Evolutionary conservation across 108 stramenopile species (phyloP).

Genomic region (Nannochloropsis salina): DNA sequence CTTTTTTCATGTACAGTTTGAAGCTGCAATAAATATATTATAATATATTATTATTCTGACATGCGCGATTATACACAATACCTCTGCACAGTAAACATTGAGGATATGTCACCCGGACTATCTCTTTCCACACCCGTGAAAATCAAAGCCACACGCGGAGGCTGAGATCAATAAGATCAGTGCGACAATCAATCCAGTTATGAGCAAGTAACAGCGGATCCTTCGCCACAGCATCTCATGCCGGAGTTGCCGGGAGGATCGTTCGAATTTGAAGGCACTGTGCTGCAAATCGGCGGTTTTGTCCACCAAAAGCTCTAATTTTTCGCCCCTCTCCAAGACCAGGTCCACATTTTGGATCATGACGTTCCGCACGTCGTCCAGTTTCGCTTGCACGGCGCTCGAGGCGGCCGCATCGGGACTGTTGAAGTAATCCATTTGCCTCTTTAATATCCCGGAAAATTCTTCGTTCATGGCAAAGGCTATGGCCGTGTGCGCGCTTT

Average conservation of each 20-base stretch:
- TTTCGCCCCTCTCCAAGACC: constrained; percentile 79
- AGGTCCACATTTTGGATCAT: constrained; percentile 90
- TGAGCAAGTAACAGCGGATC: constrained; percentile 59
- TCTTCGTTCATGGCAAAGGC: constrained; percentile 89
- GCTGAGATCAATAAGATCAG: constrained; percentile 50
- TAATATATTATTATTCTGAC: too few species aligned
- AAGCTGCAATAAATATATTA: too few species aligned
- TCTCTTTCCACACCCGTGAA: constrained; percentile 3
- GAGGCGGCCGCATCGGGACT: constrained; percentile 55
- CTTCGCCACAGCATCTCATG: constrained; percentile 80
- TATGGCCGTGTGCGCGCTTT: constrained; percentile 61
- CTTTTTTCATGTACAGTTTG: too few species aligned
- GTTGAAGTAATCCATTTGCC: constrained; percentile 82
- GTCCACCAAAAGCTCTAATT: constrained; percentile 96
- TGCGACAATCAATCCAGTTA: constrained; percentile 58
- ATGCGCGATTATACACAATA: too few species aligned
- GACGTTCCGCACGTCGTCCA: constrained; percentile 86
- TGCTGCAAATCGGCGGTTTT: constrained; percentile 87
- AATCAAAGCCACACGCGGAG: constrained; percentile 22
- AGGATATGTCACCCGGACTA: not conserved
- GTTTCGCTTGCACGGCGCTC: constrained; percentile 71
- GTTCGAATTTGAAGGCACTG: constrained; percentile 84
- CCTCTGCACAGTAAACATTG: too few species aligned
- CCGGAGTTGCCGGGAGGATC: constrained; percentile 64
- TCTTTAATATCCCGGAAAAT: constrained; percentile 65